Base-by-base conservation (phyloP, 768 basidiomycete genomes). In the Hemileccinum impolitum region DNA sequence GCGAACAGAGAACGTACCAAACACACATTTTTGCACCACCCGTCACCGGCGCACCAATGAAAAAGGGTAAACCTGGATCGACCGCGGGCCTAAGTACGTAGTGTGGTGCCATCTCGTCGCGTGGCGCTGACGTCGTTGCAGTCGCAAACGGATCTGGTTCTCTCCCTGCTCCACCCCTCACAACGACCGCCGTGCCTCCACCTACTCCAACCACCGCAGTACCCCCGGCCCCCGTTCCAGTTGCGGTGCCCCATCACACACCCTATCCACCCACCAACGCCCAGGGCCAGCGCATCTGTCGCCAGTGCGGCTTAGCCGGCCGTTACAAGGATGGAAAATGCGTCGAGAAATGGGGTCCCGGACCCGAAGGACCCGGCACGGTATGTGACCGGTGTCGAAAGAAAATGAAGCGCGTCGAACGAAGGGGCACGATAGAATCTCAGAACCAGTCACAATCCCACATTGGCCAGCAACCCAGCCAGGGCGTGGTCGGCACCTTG, bases 291-390 rank as follows among this genome's bases (percentile, higher is more conserved):
- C 72, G 87, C 19, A 87, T 86, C 41, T 90, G 88, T 62, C 72
- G 87, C 6, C 85, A 87, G 58, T 90, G 88, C 57, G 85, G 85
- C 0, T 68, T 83, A 37, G 72, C 80, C 0, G 88, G 88, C 0
- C 72, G 87, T 1, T 90, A 90, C 70, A 89, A 89, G 70, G 88
- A 90, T 18, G 85, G 84, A 9, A 88, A 88, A 56, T 90, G 88
- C 62, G 87, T 90, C 44, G 88, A 90, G 60, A 90, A 90, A 66
- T 90, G 88, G 88, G 88, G 88, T 1, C 87, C 88, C 19, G 88
- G 88, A 4, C 88, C 88, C 40, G 78, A 84, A 67, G 88, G 88
- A 0, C 88, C 88, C 43, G 88, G 87, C 18, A 90, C 88, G 0
- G 87, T 90, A 0, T 90, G 87, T 60, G 88, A 90, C 72, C 72